These are phyloP conservation scores for Diphasiastrum complanatum DNA, from an alignment of 83 land plant species.

Conservation along the genomic window DNA sequence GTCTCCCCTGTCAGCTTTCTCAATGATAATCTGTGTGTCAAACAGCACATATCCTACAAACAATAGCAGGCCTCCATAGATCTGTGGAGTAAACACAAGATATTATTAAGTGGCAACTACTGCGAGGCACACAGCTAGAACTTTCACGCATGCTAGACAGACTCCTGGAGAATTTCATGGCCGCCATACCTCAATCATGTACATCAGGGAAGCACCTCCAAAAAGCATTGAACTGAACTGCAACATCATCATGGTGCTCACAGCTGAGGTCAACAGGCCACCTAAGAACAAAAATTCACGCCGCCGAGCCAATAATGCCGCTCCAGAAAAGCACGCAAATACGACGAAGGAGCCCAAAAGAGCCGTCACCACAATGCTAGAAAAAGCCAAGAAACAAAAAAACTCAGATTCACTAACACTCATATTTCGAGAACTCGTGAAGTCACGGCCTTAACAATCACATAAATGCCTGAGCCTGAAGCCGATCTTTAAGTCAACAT, in stretches of 20 bases:
- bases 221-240: neutral
- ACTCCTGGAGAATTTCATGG: too few relatives aligned
- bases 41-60: slow-evolving; percentile 76
- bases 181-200: neutral
- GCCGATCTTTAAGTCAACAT: too few relatives aligned
- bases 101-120: too few relatives aligned
- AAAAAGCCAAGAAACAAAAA: neutral
- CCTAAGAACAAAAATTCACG: slow-evolving; percentile 14
- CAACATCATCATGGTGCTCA: neutral
- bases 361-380: slow-evolving; percentile 1
- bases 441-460: too few relatives aligned
- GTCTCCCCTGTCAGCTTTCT: slow-evolving; percentile 72
- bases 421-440: too few relatives aligned
- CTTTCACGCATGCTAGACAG: too few relatives aligned
- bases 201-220: slow-evolving; percentile 6
- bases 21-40: slow-evolving; percentile 84
- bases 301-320: slow-evolving; percentile 2
- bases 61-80: slow-evolving; percentile 68
- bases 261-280: slow-evolving; percentile 3
- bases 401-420: neutral
- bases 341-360: slow-evolving; percentile 1
- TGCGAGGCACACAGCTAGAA: too few relatives aligned
- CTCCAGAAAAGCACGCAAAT: slow-evolving; percentile 11
- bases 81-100: too few relatives aligned
- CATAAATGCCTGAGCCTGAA: too few relatives aligned